These are phyloP conservation scores for Trichophyton verrucosum DNA, from an alignment of 2,329 filamentous ascomycete genomes.

Conservation along the genomic window DNA sequence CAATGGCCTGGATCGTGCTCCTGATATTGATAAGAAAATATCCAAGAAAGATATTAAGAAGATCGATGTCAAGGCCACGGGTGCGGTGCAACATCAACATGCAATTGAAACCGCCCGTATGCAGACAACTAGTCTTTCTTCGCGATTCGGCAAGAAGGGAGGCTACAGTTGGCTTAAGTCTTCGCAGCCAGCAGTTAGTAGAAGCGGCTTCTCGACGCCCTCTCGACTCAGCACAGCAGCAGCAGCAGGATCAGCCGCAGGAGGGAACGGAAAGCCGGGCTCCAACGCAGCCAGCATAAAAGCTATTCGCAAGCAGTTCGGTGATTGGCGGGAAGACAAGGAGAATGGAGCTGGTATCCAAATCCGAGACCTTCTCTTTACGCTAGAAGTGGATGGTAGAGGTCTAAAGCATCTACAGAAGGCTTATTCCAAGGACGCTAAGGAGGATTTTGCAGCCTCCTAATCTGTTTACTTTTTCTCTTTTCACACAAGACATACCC, in stretches of 20 bases:
- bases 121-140: conserved; percentile 53
- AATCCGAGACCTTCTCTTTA: conserved; percentile 66
- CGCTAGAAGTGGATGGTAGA: conserved; percentile 64
- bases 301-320: conserved; percentile 44
- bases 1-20: conserved; percentile 34
- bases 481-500: neutral
- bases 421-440: conserved; percentile 32
- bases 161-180: conserved; percentile 38
- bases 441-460: conserved; percentile 21
- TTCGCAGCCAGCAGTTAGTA: conserved; percentile 18
- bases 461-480: conserved; percentile 1
- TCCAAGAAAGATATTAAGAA: conserved; percentile 83
- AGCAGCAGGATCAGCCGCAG: conserved; percentile 7
- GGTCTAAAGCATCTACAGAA: conserved; percentile 32
- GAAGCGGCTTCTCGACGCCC: conserved; percentile 29
- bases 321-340: conserved; percentile 62
- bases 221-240: conserved; percentile 20
- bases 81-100: conserved; percentile 65
- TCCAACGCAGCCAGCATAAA: conserved; percentile 19
- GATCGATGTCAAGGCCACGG: conserved; percentile 59
- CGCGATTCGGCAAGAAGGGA: conserved; percentile 35
- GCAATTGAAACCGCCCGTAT: conserved; percentile 74
- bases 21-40: conserved; percentile 53
- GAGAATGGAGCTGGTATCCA: conserved; percentile 69
- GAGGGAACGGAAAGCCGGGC: conserved; percentile 16